Conservation (phyloP, 2,329 filamentous ascomycete species). For the Pochonia chlamydosporia region DNA sequence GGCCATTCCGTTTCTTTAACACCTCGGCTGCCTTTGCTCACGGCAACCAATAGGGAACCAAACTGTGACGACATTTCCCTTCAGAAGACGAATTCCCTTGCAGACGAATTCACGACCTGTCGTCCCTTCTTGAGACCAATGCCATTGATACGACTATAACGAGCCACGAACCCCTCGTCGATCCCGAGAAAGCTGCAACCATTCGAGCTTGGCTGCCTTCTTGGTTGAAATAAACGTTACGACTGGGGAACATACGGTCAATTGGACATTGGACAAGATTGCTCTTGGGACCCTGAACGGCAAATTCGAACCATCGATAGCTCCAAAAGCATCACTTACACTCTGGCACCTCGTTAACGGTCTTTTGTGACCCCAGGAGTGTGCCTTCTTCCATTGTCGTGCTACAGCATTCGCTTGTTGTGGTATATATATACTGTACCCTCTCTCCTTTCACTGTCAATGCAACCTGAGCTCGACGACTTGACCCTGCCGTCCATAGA, state of each 20-base stretch:
- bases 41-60: too few relatives aligned
- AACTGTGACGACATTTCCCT: too few relatives aligned
- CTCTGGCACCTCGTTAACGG: too few relatives aligned
- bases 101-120: slow-evolving; percentile 5
- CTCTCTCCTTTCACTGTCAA: background rate
- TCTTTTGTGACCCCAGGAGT: too few relatives aligned
- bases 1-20: slow-evolving; percentile 6
- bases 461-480: background rate
- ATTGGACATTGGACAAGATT: background rate
- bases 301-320: too few relatives aligned
- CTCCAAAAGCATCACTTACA: too few relatives aligned
- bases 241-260: too few relatives aligned
- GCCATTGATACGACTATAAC: slow-evolving; percentile 26
- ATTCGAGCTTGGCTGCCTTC: too few relatives aligned
- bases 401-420: slow-evolving; percentile 29
- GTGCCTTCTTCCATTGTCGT: too few relatives aligned
- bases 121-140: slow-evolving; percentile 20
- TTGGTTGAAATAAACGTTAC: too few relatives aligned
- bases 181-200: slow-evolving; percentile 4
- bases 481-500: background rate
- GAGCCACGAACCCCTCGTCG: slow-evolving; percentile 17
- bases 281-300: background rate
- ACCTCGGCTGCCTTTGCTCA: too few relatives aligned
- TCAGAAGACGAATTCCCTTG: too few relatives aligned
- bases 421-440: slow-evolving; percentile 7